Conservation (phyloP, 2,329 filamentous ascomycete species). For the Cercospora sojina region DNA sequence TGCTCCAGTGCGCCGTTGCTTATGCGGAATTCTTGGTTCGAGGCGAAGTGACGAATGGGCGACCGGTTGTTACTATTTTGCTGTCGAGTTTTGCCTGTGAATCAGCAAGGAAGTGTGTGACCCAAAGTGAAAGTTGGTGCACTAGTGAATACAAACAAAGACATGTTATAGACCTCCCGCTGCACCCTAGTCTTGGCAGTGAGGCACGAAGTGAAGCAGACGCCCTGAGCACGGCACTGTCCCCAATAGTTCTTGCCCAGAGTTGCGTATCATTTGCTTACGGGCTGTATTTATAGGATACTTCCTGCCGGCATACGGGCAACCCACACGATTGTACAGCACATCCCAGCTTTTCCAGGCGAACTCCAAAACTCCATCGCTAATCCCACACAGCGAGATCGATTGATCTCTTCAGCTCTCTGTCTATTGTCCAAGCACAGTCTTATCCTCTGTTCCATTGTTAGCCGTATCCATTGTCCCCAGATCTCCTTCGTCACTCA, state of each 20-base stretch:
- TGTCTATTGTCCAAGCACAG: constrained; percentile 45
- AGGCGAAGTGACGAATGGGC: neutral
- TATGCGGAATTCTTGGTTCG: neutral
- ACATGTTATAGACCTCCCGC: neutral
- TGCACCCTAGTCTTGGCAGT: neutral
- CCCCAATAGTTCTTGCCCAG: neutral
- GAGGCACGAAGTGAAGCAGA: neutral
- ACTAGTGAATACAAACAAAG: neutral
- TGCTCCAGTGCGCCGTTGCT: neutral
- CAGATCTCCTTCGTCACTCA: constrained; percentile 17
- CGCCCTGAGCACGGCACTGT: neutral
- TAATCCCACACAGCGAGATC: constrained; percentile 22
- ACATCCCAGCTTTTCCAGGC: neutral
- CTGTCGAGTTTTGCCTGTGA: neutral
- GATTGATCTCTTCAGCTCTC: neutral
- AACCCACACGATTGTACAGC: neutral
- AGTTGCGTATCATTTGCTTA: neutral
- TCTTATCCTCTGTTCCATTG: constrained; percentile 42
- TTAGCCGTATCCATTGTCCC: constrained; percentile 2
- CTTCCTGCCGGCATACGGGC: neutral
- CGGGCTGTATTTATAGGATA: neutral
- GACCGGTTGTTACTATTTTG: neutral
- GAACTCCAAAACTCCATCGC: constrained; percentile 30
- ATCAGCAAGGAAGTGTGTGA: neutral
- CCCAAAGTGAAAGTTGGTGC: neutral